These are phyloP conservation scores for Tetramitus jugosus DNA, from an alignment of 208 protist genomes.

Conservation along the genomic window DNA sequence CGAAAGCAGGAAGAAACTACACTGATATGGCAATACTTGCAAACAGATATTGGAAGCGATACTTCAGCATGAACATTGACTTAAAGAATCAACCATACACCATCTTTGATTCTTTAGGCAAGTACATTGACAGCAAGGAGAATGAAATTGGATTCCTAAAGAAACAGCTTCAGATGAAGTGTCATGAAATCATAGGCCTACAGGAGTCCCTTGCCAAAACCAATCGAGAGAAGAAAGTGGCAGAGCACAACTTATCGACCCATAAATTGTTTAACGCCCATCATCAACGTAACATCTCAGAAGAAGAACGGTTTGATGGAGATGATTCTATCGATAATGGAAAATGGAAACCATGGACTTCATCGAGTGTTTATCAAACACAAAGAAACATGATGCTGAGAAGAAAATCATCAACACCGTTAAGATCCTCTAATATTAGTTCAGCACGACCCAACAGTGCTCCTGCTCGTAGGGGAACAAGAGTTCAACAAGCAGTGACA, in stretches of 20 bases:
- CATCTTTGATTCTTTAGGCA: not conserved
- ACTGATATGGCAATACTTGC: not conserved
- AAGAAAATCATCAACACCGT: too few relatives aligned
- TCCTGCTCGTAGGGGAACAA: too few relatives aligned
- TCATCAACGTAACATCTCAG: too few relatives aligned
- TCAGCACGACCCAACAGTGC: too few relatives aligned
- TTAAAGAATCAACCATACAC: not conserved
- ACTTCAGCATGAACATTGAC: slow-evolving; percentile 13
- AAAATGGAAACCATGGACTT: too few relatives aligned
- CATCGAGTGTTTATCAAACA: too few relatives aligned
- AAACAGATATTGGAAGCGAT: slow-evolving; percentile 17
- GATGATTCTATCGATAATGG: too few relatives aligned
- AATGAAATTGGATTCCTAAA: not conserved
- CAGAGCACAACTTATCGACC: not conserved
- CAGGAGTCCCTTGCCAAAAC: not conserved
- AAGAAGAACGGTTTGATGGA: too few relatives aligned
- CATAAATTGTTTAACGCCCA: too few relatives aligned
- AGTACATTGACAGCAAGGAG: not conserved
- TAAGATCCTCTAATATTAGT: too few relatives aligned
- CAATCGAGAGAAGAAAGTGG: not conserved
- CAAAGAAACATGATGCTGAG: too few relatives aligned
- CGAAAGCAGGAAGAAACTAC: not conserved
- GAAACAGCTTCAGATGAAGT: not conserved
- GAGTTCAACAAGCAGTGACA: too few relatives aligned
- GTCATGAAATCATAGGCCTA: not conserved